Evolutionary conservation across 441 rosid genomes (phyloP).

Genomic region (Raphanus hybrid): DNA sequence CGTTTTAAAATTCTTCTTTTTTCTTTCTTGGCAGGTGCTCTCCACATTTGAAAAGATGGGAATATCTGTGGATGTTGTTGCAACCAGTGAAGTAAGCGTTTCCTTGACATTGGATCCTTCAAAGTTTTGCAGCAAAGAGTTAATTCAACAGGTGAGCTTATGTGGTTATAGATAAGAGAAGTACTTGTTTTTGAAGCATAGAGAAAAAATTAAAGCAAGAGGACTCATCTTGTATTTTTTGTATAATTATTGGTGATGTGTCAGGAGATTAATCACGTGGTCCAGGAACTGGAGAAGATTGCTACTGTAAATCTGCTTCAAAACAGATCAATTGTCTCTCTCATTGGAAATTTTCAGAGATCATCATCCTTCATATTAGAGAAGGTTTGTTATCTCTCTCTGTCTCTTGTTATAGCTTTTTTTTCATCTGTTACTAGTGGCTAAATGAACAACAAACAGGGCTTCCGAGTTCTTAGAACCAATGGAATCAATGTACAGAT

Average conservation of each 20-base stretch:
- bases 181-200: not conserved
- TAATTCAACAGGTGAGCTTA: slow-evolving; percentile 9
- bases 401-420: not conserved
- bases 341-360: slow-evolving; percentile 84
- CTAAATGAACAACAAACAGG: no score
- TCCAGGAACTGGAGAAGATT: slow-evolving; percentile 89
- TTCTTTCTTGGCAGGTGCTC: slow-evolving; percentile 1
- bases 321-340: slow-evolving; percentile 85
- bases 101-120: slow-evolving; percentile 14
- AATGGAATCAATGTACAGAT: no score
- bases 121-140: slow-evolving; percentile 11
- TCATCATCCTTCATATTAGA: slow-evolving; percentile 90
- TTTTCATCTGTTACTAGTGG: no score
- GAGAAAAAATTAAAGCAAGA: not conserved
- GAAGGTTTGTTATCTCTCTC: slow-evolving; percentile 55
- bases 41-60: slow-evolving; percentile 14
- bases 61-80: slow-evolving; percentile 15
- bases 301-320: slow-evolving; percentile 82
- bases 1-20: not conserved
- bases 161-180: not conserved
- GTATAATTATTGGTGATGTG: no score
- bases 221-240: no score
- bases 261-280: slow-evolving; percentile 60
- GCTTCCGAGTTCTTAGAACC: no score
- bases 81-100: slow-evolving; percentile 19